Conservation (phyloP, 148 eudicot genomes). For the Rhododendron mucronatum region DNA sequence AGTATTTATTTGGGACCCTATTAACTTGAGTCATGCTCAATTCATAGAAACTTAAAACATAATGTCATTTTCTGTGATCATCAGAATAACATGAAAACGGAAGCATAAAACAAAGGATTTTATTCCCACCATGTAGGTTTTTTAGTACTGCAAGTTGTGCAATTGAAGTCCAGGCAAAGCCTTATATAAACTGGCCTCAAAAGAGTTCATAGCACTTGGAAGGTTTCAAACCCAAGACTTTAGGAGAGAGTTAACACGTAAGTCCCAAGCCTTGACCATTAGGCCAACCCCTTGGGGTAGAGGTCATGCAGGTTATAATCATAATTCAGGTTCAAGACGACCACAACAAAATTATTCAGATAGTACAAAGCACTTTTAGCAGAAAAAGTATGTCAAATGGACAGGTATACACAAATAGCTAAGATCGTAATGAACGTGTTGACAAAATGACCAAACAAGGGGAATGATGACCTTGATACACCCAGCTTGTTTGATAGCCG, state of each 20-base stretch:
- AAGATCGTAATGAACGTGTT: neutral
- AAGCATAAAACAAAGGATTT: neutral
- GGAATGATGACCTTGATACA: conserved; percentile 52
- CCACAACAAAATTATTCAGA: neutral
- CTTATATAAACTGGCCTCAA: neutral
- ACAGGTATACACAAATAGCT: neutral
- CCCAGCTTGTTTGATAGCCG: conserved; percentile 59
- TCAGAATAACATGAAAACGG: neutral
- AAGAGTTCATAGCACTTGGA: neutral
- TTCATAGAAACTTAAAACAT: neutral
- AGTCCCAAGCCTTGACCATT: neutral
- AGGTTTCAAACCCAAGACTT: neutral
- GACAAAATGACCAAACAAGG: neutral
- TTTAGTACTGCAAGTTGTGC: neutral
- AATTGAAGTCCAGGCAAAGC: neutral
- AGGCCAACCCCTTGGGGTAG: neutral
- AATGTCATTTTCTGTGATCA: neutral
- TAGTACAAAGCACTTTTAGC: neutral
- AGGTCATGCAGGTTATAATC: neutral
- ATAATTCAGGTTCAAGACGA: neutral
- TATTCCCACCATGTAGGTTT: neutral
- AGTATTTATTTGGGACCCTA: neutral
- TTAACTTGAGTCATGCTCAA: neutral
- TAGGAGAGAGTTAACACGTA: neutral
- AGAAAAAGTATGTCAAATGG: neutral